Evolutionary conservation across 768 basidiomycete genomes (phyloP), one percentile per base, ranked within the genome.

Genomic region (Kwoniella pini): DNA sequence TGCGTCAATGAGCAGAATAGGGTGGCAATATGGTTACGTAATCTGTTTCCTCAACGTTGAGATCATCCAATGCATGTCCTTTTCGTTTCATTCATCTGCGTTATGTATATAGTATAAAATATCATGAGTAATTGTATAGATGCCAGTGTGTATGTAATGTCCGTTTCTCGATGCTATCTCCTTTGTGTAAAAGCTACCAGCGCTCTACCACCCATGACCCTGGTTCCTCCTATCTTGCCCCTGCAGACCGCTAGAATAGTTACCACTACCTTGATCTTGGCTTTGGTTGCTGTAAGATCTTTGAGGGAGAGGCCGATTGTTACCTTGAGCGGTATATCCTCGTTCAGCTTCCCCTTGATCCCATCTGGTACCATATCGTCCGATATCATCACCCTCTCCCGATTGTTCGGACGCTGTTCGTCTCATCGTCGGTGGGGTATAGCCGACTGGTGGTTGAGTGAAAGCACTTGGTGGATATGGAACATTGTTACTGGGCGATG

Each of bases 391-490:
- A 24, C 36, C 43, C 12, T 53, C 28, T 24, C 40, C 60, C 11
- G 57, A 52, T 28, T 45, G 49, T 3, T 28, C 52, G 2, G 57
- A 55, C 5, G 46, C 54, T 1, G 62, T 60, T 13, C 66, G 30
- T 46, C 62, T 38, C 57, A 64, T 44, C 3, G 66, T 64, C 1
- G 72, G 72, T 0, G 72, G 70, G 0, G 68, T 71, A 39, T 74
- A 74, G 4, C 72, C 72, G 10, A 64, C 44, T 1, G 72, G 72
- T 15, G 72, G 71, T 30, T 71, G 69, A 31, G 63, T 66, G 46
- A 67, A 75, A 9, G 71, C 68, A 43, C 50, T 65, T 12, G 74
- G 74, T 5, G 74, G 74, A 45, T 75, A 75, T 2, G 71, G 71
- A 7, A 68, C 60, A n/a, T 54, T 43, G 33, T 28, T 45, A 19